A percentile compares a stretch with the other conserved stretches of the same genome.
Conservation (phyloP, 345 rosid species). For the Camelina neglecta region DNA sequence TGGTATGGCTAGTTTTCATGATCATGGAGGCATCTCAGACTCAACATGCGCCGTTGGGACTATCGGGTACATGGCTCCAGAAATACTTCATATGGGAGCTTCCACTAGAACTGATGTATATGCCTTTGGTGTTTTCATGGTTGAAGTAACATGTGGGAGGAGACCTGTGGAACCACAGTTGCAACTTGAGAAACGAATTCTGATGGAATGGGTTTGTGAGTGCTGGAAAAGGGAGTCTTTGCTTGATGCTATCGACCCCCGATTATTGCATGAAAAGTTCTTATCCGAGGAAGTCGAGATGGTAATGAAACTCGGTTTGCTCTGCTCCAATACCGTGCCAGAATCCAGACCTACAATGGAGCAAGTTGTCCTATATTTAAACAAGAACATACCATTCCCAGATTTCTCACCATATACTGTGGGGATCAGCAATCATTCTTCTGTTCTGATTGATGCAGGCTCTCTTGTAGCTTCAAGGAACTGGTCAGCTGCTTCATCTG, state of each 20-base stretch:
- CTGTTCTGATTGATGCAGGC: conserved; percentile 41
- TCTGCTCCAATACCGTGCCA: conserved; percentile 44
- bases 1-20: conserved; percentile 82
- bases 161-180: conserved; percentile 69
- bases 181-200: conserved; percentile 30
- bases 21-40: conserved; percentile 59
- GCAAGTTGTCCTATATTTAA: conserved; percentile 47
- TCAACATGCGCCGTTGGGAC: conserved; percentile 86
- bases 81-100: conserved; percentile 46
- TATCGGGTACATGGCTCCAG: conserved; percentile 58
- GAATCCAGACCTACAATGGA: conserved; percentile 52
- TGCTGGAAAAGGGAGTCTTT: conserved; percentile 45
- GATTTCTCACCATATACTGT: conserved; percentile 35
- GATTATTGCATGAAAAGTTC: conserved; percentile 32
- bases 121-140: conserved; percentile 53
- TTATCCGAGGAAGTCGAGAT: conserved; percentile 47
- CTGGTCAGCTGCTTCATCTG: conserved; percentile 17
- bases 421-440: conserved; percentile 29
- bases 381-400: conserved; percentile 37
- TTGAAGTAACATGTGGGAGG: conserved; percentile 56
- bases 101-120: conserved; percentile 49
- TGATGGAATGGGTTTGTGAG: conserved; percentile 48
- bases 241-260: conserved; percentile 45
- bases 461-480: conserved; percentile 32
- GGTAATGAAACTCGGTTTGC: conserved; percentile 55